phyloP scores from a whole-genome alignment of 1,284 basidiomycete genomes.

The Fomes fomentarius region DNA sequence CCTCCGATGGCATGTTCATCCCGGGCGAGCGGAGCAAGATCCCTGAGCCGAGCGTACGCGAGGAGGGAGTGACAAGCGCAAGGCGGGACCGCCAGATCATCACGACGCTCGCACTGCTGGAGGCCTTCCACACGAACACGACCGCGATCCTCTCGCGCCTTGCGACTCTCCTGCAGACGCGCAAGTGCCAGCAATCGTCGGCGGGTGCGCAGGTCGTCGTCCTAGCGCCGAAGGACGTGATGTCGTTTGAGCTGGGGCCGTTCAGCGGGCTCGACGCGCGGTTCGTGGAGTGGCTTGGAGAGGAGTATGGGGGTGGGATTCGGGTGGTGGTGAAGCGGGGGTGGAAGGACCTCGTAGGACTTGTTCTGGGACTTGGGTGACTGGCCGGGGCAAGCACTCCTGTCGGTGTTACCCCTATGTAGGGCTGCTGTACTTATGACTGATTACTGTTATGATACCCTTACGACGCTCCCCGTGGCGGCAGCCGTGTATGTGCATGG shows the following conservation, averaged over 20 bases:
- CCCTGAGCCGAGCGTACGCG: conserved; percentile 27
- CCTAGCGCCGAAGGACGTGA: conserved; percentile 60
- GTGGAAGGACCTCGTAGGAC: conserved; percentile 52
- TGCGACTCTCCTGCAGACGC: conserved; percentile 47
- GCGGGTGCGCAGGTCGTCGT: conserved; percentile 28
- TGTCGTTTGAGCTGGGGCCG: conserved; percentile 71
- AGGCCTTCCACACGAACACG: conserved; percentile 74
- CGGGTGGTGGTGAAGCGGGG: conserved; percentile 47
- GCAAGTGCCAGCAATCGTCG: conserved; percentile 13
- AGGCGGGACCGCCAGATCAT: conserved; percentile 48
- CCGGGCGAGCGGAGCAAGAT: conserved; percentile 19
- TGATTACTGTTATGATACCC: conserved; percentile 8
- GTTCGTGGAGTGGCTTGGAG: conserved; percentile 75
- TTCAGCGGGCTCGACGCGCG: conserved; percentile 66
- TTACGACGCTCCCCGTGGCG: too few species aligned
- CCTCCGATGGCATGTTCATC: conserved; percentile 20
- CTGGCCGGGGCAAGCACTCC: not conserved
- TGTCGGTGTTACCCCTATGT: not conserved
- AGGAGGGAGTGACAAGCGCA: conserved; percentile 31
- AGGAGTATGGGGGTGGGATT: conserved; percentile 58
- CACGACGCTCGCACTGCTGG: conserved; percentile 69
- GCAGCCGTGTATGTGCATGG: too few species aligned
- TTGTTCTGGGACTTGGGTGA: conserved; percentile 46
- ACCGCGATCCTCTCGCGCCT: conserved; percentile 66
- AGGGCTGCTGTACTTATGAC: conserved; percentile 2